phyloP scores from a whole-genome alignment of 352 stramenopile genomes.

The Paralagenidium karlingii region DNA sequence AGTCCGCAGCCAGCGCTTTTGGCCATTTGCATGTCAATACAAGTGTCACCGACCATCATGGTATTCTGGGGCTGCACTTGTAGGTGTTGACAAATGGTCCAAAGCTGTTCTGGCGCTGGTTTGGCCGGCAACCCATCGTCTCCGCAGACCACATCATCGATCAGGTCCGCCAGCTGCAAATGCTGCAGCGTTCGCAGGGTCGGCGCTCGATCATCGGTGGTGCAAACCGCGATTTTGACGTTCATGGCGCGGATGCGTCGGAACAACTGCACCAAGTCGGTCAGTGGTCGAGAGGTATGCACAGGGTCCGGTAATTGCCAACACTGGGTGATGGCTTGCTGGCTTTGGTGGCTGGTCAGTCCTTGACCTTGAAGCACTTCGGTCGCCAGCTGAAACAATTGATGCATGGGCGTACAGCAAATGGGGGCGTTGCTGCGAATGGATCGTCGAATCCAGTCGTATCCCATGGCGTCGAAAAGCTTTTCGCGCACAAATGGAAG shows the following conservation, averaged over 20 bases:
- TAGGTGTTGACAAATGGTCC: slow-evolving; percentile 67
- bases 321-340: slow-evolving; percentile 56
- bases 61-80: slow-evolving; percentile 70
- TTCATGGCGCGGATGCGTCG: slow-evolving; percentile 72
- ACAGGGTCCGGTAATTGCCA: slow-evolving; percentile 78
- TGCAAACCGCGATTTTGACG: slow-evolving; percentile 85
- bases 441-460: slow-evolving; percentile 70
- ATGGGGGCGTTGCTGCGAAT: slow-evolving; percentile 75
- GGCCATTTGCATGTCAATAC: slow-evolving; percentile 74
- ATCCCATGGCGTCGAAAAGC: slow-evolving; percentile 79
- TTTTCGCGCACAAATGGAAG: slow-evolving; percentile 72
- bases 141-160: slow-evolving; percentile 64
- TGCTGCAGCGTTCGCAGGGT: slow-evolving; percentile 69
- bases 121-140: slow-evolving; percentile 77
- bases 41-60: slow-evolving; percentile 83
- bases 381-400: slow-evolving; percentile 73
- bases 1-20: slow-evolving; percentile 63
- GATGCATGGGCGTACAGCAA: slow-evolving; percentile 75
- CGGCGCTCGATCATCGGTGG: slow-evolving; percentile 67
- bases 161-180: slow-evolving; percentile 55
- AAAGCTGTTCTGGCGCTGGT: slow-evolving; percentile 74
- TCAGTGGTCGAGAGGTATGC: slow-evolving; percentile 53
- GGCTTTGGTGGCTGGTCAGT: slow-evolving; percentile 39
- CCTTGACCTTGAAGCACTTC: slow-evolving; percentile 62
- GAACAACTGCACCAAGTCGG: slow-evolving; percentile 65